phyloP scores from a whole-genome alignment of 768 basidiomycete genomes.

The Xanthoconium purpureum region DNA sequence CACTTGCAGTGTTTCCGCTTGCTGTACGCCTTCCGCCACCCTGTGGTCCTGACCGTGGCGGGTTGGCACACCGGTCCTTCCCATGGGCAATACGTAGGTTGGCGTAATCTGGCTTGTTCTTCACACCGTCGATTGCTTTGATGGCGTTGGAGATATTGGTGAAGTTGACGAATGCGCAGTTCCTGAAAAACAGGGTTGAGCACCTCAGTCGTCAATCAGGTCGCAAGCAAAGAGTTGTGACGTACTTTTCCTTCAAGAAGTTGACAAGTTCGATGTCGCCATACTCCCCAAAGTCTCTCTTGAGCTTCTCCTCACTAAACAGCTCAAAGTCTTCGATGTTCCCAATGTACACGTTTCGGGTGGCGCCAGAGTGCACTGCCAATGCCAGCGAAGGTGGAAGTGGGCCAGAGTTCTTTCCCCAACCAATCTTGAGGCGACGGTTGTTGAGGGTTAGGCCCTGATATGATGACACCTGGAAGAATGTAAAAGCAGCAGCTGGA shows the following conservation, averaged over 20 bases:
- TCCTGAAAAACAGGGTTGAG: slow-evolving; percentile 44
- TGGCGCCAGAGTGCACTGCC: slow-evolving; percentile 90
- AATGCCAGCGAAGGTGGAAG: slow-evolving; percentile 79
- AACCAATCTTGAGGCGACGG: slow-evolving; percentile 92
- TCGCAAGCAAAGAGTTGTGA: slow-evolving; percentile 31
- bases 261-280: slow-evolving; percentile 97
- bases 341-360: slow-evolving; percentile 95
- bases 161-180: slow-evolving; percentile 95
- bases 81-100: slow-evolving; percentile 91
- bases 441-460: slow-evolving; percentile 91
- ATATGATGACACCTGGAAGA: slow-evolving; percentile 89
- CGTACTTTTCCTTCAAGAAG: slow-evolving; percentile 90
- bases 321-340: slow-evolving; percentile 94
- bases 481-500: slow-evolving; percentile 86
- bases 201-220: background rate
- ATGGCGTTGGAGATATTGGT: slow-evolving; percentile 94
- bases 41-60: slow-evolving; percentile 80
- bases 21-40: slow-evolving; percentile 55
- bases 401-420: slow-evolving; percentile 95
- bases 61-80: slow-evolving; percentile 93
- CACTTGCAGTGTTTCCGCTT: slow-evolving; percentile 36
- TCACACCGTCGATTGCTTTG: slow-evolving; percentile 97
- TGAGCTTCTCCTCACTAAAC: slow-evolving; percentile 86
- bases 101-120: slow-evolving; percentile 86
- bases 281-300: slow-evolving; percentile 91